Conservation (phyloP, 1,284 basidiomycete species). For the Apiotrichum domesticum region DNA sequence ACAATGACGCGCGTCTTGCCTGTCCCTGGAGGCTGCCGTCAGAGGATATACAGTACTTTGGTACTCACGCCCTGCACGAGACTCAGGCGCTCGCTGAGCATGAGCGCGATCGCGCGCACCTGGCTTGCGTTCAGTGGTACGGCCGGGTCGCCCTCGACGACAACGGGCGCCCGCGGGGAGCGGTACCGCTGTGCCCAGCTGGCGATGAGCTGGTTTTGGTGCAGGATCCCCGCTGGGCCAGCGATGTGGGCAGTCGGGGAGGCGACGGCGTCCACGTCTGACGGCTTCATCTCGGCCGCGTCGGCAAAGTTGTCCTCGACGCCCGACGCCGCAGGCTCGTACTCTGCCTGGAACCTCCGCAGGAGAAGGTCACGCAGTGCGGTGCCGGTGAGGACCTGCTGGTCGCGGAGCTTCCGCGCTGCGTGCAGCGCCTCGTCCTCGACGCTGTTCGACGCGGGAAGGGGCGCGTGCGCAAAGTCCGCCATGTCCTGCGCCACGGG, state of each 20-base stretch:
- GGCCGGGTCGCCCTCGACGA: conserved; percentile 72
- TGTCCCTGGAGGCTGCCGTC: conserved; percentile 77
- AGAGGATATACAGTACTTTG: conserved; percentile 3
- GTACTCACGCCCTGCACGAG: conserved; percentile 76
- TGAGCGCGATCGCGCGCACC: conserved; percentile 73
- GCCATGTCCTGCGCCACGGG: conserved; percentile 49
- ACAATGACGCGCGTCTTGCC: conserved; percentile 92
- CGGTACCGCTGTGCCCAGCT: conserved; percentile 69
- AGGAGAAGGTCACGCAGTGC: conserved; percentile 63
- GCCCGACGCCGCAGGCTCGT: conserved; percentile 14
- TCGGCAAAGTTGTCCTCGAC: conserved; percentile 15
- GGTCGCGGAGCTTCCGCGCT: conserved; percentile 39
- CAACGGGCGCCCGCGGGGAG: conserved; percentile 53
- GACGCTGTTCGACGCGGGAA: conserved; percentile 11
- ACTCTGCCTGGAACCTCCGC: conserved; percentile 49
- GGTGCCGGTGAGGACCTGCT: conserved; percentile 61
- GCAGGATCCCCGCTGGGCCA: conserved; percentile 54
- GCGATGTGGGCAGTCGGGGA: conserved; percentile 11
- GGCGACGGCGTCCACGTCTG: conserved; percentile 34
- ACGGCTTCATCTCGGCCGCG: conserved; percentile 21
- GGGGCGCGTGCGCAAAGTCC: conserved; percentile 1
- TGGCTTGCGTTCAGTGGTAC: conserved; percentile 73
- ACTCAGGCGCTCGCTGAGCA: conserved; percentile 71
- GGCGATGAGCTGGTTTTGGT: conserved; percentile 62
- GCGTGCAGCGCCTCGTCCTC: conserved; percentile 10